Evolutionary conservation across 768 basidiomycete genomes (phyloP), one percentile per base, ranked within the genome.

Genomic region (Stropharia rugosoannulata): DNA sequence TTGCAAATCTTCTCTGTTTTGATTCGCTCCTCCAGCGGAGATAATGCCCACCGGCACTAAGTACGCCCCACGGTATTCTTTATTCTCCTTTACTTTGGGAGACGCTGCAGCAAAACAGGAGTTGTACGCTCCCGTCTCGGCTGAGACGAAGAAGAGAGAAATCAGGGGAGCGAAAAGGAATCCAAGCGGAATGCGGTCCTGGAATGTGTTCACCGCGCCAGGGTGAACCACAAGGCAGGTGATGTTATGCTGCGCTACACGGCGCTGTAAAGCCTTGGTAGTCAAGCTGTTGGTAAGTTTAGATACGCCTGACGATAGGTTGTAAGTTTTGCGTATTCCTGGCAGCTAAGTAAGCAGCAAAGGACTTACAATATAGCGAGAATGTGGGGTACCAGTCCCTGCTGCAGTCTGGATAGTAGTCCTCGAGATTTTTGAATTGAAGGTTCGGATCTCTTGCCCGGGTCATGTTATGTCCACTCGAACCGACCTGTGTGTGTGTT

Each of bases 201-300:
- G 51, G 18, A 56, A 68, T 6, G 78, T 76, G 40, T 69, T 62
- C n/a, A 22, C 22, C 22, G 22, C 22, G 22, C 80, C 79, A 0
- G 80, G 79, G 59, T 78, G 69, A 0, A 78, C 37, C 4, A 72
- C 55, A 40, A 77, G 62, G 32, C 60, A 68, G 13, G 69, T 71
- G 46, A 76, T 72, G 15, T 65, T 62, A 0, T 67, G 61, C 10
- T 61, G 65, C 39, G 51, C 55, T 19, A 82, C 65, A n/a, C 62
- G 70, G 47, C 61, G 69, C 48, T 83, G 81, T 16, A 85, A 67
- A 56, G 78, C 74, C 15, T 70, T 72, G 2, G 71, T 71, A 42
- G 73, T 80, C 6, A 83, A 69, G 13, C 75, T 58, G 43, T 71
- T 72, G 5, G 75, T 72, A 35, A 84, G 68, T 61, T 84, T 84